A percentile compares a stretch with the other conserved stretches of the same genome.
These are phyloP conservation scores for Eragrostis tef DNA, from an alignment of 202 grass and related monocot species.

Conservation along the genomic window DNA sequence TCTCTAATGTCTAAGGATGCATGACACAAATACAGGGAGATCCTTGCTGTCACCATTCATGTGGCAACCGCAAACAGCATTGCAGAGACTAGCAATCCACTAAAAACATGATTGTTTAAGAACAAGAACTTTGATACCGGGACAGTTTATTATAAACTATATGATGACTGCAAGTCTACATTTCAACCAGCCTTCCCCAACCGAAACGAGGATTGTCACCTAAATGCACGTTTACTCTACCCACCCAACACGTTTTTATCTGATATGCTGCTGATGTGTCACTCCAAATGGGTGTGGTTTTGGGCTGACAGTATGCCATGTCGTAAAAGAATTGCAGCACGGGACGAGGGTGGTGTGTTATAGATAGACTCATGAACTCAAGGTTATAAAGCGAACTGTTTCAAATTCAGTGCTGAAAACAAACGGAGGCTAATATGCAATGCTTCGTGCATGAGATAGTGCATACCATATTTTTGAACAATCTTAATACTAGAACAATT, in stretches of 20 bases:
- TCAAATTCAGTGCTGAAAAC: not conserved
- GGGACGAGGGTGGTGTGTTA: not conserved
- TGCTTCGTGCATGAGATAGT: slow-evolving; percentile 23
- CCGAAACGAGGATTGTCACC: not conserved
- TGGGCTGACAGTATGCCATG: not conserved
- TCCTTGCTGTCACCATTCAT: not conserved
- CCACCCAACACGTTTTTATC: not conserved
- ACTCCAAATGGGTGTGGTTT: not conserved
- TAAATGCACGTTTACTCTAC: not conserved
- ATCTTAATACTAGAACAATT: slow-evolving; percentile 83
- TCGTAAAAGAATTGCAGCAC: not conserved
- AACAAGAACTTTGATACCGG: not conserved
- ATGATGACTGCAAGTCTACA: not conserved
- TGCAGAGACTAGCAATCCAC: not conserved
- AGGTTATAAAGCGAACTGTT: not conserved
- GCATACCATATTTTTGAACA: slow-evolving; percentile 84
- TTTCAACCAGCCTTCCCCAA: not conserved
- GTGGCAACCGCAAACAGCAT: not conserved
- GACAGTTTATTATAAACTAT: not conserved
- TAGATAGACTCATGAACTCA: not conserved
- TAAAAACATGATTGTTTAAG: not conserved
- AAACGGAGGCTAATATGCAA: not conserved
- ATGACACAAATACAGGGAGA: not conserved
- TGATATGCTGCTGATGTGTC: not conserved
- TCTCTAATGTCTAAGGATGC: not conserved